Percentiles rank a stretch among this genome's conserved stretches.
Conservation (phyloP, 2,329 filamentous ascomycete species). For the Chlorencoelia australis region DNA sequence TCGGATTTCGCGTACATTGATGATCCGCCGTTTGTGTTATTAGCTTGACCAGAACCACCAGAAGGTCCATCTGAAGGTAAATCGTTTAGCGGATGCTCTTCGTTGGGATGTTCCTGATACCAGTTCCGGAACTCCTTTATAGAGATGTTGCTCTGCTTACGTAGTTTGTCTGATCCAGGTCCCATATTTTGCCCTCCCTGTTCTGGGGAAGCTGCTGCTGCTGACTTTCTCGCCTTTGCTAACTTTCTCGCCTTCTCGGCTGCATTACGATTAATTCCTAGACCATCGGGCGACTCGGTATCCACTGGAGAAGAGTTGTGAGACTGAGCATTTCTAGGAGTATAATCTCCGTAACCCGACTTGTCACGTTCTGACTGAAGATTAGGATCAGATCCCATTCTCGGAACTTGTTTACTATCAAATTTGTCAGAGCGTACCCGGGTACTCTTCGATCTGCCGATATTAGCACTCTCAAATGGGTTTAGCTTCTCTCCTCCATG, state of each 20-base stretch:
- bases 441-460: conserved; percentile 26
- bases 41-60: conserved; percentile 10
- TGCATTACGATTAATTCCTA: conserved; percentile 5
- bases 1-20: conserved; percentile 23
- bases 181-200: conserved; percentile 4
- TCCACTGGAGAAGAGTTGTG: neutral
- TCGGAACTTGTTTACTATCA: conserved; percentile 12
- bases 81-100: conserved; percentile 13
- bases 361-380: conserved; percentile 15
- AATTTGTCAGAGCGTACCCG: conserved; percentile 9
- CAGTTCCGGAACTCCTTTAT: conserved; percentile 11
- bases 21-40: conserved; percentile 12
- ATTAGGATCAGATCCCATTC: conserved; percentile 22
- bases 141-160: conserved; percentile 15
- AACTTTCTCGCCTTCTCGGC: conserved; percentile 5
- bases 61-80: conserved; percentile 17
- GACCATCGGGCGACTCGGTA: conserved; percentile 8
- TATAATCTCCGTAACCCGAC: conserved; percentile 10
- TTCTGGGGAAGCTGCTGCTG: neutral
- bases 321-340: neutral
- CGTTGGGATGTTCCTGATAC: conserved; percentile 12
- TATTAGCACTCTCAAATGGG: conserved; percentile 37
- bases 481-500: conserved; percentile 50
- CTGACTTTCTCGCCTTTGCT: conserved; percentile 7
- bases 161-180: conserved; percentile 6